These are phyloP conservation scores for Phaeoacremonium minimum DNA, from an alignment of 2,329 filamentous ascomycete species.

Conservation along the genomic window DNA sequence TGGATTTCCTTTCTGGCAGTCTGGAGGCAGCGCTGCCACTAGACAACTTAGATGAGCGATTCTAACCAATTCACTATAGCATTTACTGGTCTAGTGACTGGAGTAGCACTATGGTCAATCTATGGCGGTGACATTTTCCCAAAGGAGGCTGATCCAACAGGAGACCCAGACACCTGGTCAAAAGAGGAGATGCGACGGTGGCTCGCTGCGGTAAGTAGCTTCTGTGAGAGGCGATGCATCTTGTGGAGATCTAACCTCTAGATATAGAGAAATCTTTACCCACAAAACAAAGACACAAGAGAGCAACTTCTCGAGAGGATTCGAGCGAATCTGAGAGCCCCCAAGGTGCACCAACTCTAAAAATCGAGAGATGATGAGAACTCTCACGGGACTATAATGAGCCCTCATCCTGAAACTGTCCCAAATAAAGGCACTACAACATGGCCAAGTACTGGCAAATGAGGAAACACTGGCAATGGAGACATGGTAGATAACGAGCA, in stretches of 20 bases:
- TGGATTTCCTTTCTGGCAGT: not conserved
- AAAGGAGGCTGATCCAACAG: slow-evolving; percentile 67
- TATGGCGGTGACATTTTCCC: slow-evolving; percentile 87
- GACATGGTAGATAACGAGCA: too few species aligned
- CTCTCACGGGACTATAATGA: too few species aligned
- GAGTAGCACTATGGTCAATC: slow-evolving; percentile 77
- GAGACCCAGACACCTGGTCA: slow-evolving; percentile 70
- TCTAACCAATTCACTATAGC: slow-evolving; percentile 36
- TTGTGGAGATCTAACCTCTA: too few species aligned
- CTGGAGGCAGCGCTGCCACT: too few species aligned
- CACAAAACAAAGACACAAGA: slow-evolving; percentile 33
- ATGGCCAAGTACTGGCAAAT: too few species aligned
- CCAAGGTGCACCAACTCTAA: slow-evolving; percentile 19
- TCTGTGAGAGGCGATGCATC: too few species aligned
- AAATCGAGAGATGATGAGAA: too few species aligned
- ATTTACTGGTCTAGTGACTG: slow-evolving; percentile 78
- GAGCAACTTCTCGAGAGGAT: slow-evolving; percentile 44
- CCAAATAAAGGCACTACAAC: too few species aligned
- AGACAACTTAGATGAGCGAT: not conserved
- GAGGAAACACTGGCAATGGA: too few species aligned
- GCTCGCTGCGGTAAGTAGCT: slow-evolving; percentile 68
- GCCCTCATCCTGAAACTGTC: too few species aligned
- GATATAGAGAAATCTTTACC: slow-evolving; percentile 43
- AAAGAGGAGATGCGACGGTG: slow-evolving; percentile 74
- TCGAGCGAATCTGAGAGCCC: slow-evolving; percentile 39